Conservation (phyloP, 257 asterid genomes). For the Vinca minor region DNA sequence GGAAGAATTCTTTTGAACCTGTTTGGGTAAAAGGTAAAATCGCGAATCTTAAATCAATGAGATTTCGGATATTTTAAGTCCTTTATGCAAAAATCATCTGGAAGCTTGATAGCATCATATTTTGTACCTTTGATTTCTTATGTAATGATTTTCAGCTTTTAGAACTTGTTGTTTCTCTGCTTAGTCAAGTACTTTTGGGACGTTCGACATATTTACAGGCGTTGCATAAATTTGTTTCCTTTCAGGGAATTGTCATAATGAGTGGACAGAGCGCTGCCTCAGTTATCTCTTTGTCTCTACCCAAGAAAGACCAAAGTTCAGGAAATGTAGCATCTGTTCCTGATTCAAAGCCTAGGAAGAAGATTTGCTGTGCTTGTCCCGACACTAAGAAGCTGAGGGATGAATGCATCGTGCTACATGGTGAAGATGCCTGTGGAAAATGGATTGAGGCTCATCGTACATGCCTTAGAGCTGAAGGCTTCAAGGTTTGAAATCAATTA, state of each 20-base stretch:
- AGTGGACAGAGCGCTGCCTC: conserved; percentile 42
- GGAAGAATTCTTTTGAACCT: not conserved
- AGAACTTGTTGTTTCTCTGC: not conserved
- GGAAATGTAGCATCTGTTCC: conserved; percentile 24
- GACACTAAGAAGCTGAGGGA: conserved; percentile 81
- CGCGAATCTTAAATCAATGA: not conserved
- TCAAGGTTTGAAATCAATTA: conserved; percentile 46
- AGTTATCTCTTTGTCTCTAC: conserved; percentile 28
- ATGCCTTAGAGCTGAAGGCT: conserved; percentile 92
- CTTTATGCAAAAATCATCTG: not conserved
- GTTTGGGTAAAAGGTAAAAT: not conserved
- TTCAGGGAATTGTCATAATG: conserved; percentile 28
- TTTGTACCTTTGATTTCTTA: not conserved
- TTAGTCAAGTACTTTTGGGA: not conserved
- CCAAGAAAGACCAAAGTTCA: conserved; percentile 36
- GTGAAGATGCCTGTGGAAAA: conserved; percentile 68
- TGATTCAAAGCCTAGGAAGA: conserved; percentile 76
- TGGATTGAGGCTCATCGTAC: conserved; percentile 73
- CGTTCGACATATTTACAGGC: not conserved
- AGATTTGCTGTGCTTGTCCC: conserved; percentile 93
- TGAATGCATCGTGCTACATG: conserved; percentile 76
- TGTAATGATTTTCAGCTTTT: not conserved
- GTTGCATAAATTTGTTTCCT: not conserved
- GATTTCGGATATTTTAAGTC: not conserved
- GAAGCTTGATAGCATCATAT: not conserved